Conservation (phyloP, 805 yeast species). For the Wickerhamomyces chambardii region DNA sequence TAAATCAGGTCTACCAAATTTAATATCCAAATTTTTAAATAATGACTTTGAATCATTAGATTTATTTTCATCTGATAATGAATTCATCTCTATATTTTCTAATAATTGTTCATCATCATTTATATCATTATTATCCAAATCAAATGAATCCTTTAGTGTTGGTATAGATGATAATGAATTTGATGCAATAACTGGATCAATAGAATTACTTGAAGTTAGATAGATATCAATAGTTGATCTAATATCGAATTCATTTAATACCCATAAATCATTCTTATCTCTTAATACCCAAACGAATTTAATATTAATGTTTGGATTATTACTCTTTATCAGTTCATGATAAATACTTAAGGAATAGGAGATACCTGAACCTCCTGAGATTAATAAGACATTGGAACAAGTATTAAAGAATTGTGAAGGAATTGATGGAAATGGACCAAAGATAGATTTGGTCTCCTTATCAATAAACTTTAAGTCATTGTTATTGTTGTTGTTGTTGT, state of each 20-base stretch:
- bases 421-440: slow-evolving; percentile 35
- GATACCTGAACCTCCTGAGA: slow-evolving; percentile 72
- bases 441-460: slow-evolving; percentile 23
- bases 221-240: slow-evolving; percentile 26
- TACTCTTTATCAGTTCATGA: slow-evolving; percentile 25
- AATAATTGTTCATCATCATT: slow-evolving; percentile 12
- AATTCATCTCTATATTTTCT: slow-evolving; percentile 2
- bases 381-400: slow-evolving; percentile 39
- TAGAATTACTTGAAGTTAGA: slow-evolving; percentile 21
- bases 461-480: slow-evolving; percentile 1
- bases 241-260: slow-evolving; percentile 30
- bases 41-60: slow-evolving; percentile 7
- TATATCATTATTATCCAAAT: slow-evolving; percentile 2
- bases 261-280: slow-evolving; percentile 34
- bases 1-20: slow-evolving; percentile 32
- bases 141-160: not conserved
- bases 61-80: slow-evolving; percentile 11
- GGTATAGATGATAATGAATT: not conserved
- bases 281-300: slow-evolving; percentile 48
- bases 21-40: slow-evolving; percentile 1
- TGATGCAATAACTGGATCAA: not conserved
- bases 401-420: slow-evolving; percentile 34
- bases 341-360: slow-evolving; percentile 51
- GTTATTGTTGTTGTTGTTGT: slow-evolving; percentile 23
- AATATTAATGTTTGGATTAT: slow-evolving; percentile 15